Percentiles rank a stretch among this genome's conserved stretches.
Conservation (phyloP, 371 early-diverging fungal species). For the Mortierella sp. region DNA sequence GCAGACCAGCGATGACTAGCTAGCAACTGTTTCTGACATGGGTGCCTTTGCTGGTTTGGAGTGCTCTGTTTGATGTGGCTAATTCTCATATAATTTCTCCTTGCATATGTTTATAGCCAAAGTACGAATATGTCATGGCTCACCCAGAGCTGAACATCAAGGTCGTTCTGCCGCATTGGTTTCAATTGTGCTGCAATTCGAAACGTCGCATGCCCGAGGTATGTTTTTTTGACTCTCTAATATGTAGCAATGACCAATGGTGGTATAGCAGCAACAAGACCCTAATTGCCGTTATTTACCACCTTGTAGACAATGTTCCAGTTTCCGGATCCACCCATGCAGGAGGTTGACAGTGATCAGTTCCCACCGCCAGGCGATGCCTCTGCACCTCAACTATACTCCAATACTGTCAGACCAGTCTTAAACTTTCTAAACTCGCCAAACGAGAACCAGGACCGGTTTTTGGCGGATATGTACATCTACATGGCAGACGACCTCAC, state of each 20-base stretch:
- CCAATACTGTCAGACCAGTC: slow-evolving; percentile 33
- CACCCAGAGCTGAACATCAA: slow-evolving; percentile 64
- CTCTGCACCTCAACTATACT: slow-evolving; percentile 54
- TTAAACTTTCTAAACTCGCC: slow-evolving; percentile 22
- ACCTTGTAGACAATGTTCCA: slow-evolving; percentile 26
- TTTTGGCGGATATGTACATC: slow-evolving; percentile 28
- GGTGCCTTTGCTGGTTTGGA: no score
- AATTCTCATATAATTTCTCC: neutral
- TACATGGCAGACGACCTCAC: slow-evolving; percentile 36
- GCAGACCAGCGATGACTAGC: neutral
- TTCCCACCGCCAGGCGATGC: slow-evolving; percentile 25
- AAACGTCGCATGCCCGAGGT: slow-evolving; percentile 65
- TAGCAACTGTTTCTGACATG: neutral
- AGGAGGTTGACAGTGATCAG: slow-evolving; percentile 20
- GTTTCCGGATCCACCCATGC: slow-evolving; percentile 40
- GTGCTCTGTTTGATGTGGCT: neutral
- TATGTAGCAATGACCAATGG: slow-evolving; percentile 5
- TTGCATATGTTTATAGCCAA: slow-evolving; percentile 44
- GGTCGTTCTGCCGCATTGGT: slow-evolving; percentile 83
- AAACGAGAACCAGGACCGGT: neutral
- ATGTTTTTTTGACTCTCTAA: slow-evolving; percentile 9
- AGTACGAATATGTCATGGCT: slow-evolving; percentile 64
- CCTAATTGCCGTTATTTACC: neutral
- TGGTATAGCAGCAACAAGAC: no score
- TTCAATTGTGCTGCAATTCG: slow-evolving; percentile 79